These are phyloP conservation scores for Discostella pseudostelligera DNA, from an alignment of 108 stramenopile species.

Conservation along the genomic window DNA sequence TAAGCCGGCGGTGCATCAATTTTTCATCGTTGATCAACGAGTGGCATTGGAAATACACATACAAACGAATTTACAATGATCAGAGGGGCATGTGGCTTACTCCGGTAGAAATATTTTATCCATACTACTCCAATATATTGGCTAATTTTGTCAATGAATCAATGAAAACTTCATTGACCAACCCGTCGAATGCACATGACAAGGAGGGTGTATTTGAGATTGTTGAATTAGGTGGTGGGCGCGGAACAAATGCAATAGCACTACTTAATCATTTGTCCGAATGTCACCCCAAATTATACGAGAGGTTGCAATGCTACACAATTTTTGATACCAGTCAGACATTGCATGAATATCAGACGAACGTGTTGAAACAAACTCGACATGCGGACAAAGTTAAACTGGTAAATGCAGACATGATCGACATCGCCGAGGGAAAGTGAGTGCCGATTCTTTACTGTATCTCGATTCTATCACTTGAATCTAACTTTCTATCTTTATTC, in stretches of 20 bases:
- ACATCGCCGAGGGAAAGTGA: constrained; percentile 71
- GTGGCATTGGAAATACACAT: constrained; percentile 74
- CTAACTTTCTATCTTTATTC: background rate
- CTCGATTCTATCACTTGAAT: constrained; percentile 1
- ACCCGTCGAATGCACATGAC: constrained; percentile 5
- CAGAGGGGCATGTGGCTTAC: constrained; percentile 86
- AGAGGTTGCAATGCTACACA: constrained; percentile 58
- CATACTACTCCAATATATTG: constrained; percentile 68
- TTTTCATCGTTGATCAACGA: constrained; percentile 62
- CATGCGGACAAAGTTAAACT: constrained; percentile 65
- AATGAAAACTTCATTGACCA: constrained; percentile 18
- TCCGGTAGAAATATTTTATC: constrained; percentile 77
- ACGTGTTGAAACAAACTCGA: constrained; percentile 30
- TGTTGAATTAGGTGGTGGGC: constrained; percentile 79
- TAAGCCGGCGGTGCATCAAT: constrained; percentile 21
- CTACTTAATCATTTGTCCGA: constrained; percentile 58
- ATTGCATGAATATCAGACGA: constrained; percentile 59
- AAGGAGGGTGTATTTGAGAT: constrained; percentile 46
- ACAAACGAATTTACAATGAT: constrained; percentile 53
- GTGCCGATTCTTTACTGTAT: constrained; percentile 4
- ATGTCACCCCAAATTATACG: constrained; percentile 52
- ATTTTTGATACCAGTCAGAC: constrained; percentile 79
- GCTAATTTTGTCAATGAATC: constrained; percentile 65
- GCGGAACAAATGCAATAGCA: constrained; percentile 80
- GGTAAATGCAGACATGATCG: constrained; percentile 57